These are phyloP conservation scores for Taphrina pruni DNA, from an alignment of 1,139 yeast species.

Conservation along the genomic window DNA sequence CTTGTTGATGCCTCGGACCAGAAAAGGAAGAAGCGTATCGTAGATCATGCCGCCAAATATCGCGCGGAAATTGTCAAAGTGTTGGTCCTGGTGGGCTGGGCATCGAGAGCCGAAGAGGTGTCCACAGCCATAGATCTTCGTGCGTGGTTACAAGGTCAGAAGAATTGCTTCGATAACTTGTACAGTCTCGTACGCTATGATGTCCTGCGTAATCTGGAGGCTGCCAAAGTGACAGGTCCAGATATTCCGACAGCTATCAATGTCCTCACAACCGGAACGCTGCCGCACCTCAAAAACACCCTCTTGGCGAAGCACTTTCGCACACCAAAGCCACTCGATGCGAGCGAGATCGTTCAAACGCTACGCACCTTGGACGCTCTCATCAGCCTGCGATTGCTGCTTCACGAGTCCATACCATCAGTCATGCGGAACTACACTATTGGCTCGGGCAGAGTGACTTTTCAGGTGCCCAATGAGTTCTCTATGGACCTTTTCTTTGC, in stretches of 20 bases:
- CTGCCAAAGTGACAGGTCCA: slow-evolving; percentile 83
- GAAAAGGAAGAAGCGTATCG: slow-evolving; percentile 67
- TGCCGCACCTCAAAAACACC: slow-evolving; percentile 29
- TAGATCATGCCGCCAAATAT: slow-evolving; percentile 69
- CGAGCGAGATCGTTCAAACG: slow-evolving; percentile 65
- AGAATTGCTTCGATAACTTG: slow-evolving; percentile 69
- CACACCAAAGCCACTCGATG: slow-evolving; percentile 58
- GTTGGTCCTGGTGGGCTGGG: slow-evolving; percentile 88
- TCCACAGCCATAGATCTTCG: slow-evolving; percentile 79
- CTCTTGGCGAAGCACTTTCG: slow-evolving; percentile 51
- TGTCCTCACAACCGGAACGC: slow-evolving; percentile 70
- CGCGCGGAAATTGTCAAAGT: slow-evolving; percentile 83
- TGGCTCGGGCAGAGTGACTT: slow-evolving; percentile 75
- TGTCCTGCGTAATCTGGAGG: slow-evolving; percentile 69
- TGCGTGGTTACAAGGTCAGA: slow-evolving; percentile 85
- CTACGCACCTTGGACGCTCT: slow-evolving; percentile 73
- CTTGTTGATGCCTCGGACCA: slow-evolving; percentile 65
- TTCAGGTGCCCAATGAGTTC: slow-evolving; percentile 69
- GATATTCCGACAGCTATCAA: slow-evolving; percentile 86
- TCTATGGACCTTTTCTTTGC: slow-evolving; percentile 60
- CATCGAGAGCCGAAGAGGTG: slow-evolving; percentile 71
- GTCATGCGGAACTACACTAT: slow-evolving; percentile 67
- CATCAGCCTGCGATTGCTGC: slow-evolving; percentile 76
- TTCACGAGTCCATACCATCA: slow-evolving; percentile 53
- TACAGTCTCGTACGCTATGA: slow-evolving; percentile 62